phyloP scores from a whole-genome alignment of 2,329 filamentous ascomycete species.

The Sclerotinia sclerotiorum region DNA sequence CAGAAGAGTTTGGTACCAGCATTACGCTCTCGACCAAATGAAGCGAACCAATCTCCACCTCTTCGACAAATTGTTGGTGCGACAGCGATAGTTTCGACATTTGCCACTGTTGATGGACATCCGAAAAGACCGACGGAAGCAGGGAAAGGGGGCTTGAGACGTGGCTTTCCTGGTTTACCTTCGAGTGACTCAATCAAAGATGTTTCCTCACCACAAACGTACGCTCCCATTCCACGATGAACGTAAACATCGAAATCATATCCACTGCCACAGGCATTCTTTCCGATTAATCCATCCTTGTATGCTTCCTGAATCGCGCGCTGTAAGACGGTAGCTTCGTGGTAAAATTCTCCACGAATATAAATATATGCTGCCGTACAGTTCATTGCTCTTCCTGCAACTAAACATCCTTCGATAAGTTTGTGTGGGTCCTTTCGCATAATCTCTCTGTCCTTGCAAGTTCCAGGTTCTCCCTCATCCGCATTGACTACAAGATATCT shows the following conservation, averaged over 20 bases:
- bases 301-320: constrained; percentile 97
- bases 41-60: constrained; percentile 88
- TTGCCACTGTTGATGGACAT: constrained; percentile 96
- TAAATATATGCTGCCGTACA: constrained; percentile 98
- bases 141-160: constrained; percentile 97
- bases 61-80: constrained; percentile 93
- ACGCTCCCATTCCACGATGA: constrained; percentile 95
- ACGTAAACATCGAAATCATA: constrained; percentile 98
- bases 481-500: constrained; percentile 97
- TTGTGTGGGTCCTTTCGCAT: constrained; percentile 99
- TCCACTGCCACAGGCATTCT: constrained; percentile 94
- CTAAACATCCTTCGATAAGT: constrained; percentile 93
- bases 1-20: constrained; percentile 97
- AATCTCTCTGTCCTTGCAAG: constrained; percentile 99
- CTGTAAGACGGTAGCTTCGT: constrained; percentile 92
- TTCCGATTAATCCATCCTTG: constrained; percentile 88
- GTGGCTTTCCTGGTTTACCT: constrained; percentile 97
- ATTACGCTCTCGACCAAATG: constrained; percentile 94
- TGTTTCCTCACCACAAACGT: constrained; percentile 97
- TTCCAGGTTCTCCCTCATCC: constrained; percentile 97
- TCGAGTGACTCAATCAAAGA: constrained; percentile 97
- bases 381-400: constrained; percentile 98
- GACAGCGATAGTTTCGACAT: constrained; percentile 95
- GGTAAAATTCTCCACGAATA: constrained; percentile 96
- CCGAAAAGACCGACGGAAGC: constrained; percentile 96